These are phyloP conservation scores for Leccinum barrowsii DNA, from an alignment of 768 basidiomycete species.

Conservation along the genomic window DNA sequence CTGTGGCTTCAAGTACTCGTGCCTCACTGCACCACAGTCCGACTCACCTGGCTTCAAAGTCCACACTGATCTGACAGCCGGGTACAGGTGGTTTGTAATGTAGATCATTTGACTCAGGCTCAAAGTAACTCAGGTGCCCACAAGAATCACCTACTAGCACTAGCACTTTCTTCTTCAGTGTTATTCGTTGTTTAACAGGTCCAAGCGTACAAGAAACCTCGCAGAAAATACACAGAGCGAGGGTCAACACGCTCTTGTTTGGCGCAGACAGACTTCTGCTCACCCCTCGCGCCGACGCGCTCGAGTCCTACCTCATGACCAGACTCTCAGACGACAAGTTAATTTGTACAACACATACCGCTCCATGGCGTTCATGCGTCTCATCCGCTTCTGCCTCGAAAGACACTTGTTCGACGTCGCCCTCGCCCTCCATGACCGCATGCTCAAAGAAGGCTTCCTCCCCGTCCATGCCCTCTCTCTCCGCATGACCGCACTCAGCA, in stretches of 20 bases:
- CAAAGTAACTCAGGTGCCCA: too few relatives aligned
- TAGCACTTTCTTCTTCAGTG: too few relatives aligned
- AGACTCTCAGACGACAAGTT: slow-evolving; percentile 21
- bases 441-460: slow-evolving; percentile 39
- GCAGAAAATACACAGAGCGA: slow-evolving; percentile 18
- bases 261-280: slow-evolving; percentile 28
- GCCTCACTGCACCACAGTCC: too few relatives aligned
- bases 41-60: too few relatives aligned
- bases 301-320: slow-evolving; percentile 22
- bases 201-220: not conserved
- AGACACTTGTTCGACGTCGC: slow-evolving; percentile 38
- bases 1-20: too few relatives aligned
- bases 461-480: slow-evolving; percentile 37
- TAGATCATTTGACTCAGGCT: too few relatives aligned
- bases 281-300: slow-evolving; percentile 15
- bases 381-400: slow-evolving; percentile 41
- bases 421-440: slow-evolving; percentile 37
- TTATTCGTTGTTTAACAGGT: not conserved
- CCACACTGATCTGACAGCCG: too few relatives aligned
- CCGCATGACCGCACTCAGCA: slow-evolving; percentile 36
- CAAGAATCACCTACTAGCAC: too few relatives aligned
- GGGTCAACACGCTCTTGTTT: slow-evolving; percentile 26
- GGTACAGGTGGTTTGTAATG: too few relatives aligned
- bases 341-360: slow-evolving; percentile 29
- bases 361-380: slow-evolving; percentile 33